A percentile compares a stretch with the other conserved stretches of the same genome.
These are phyloP conservation scores for Leishmania tropica DNA, from an alignment of 208 protist genomes.

Conservation along the genomic window DNA sequence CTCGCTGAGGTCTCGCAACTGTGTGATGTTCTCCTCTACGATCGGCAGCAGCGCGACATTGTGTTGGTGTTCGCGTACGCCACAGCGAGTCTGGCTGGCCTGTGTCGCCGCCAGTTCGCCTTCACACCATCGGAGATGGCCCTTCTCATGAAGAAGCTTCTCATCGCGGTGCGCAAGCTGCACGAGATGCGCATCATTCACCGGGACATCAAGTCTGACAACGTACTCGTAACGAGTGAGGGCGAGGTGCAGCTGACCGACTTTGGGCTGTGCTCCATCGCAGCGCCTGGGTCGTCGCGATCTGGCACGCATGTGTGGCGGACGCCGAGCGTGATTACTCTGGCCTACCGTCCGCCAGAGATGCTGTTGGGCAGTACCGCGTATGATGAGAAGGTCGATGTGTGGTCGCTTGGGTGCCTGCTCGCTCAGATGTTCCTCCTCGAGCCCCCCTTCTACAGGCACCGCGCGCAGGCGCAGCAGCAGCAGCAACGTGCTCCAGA, in stretches of 20 bases:
- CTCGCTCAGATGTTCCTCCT: conserved; percentile 96
- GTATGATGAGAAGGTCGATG: conserved; percentile 92
- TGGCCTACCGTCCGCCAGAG: conserved; percentile 96
- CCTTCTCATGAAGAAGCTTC: conserved; percentile 78
- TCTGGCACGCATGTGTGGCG: conserved; percentile 35
- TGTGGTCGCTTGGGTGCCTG: conserved; percentile 95
- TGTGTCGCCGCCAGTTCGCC: conserved; percentile 61
- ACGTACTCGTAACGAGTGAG: conserved; percentile 72
- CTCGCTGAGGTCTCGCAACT: conserved; percentile 71
- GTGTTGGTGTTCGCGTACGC: conserved; percentile 84
- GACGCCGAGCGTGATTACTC: conserved; percentile 95
- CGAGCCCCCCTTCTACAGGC: conserved; percentile 78
- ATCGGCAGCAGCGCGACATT: conserved; percentile 60
- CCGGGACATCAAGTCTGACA: conserved; percentile 92
- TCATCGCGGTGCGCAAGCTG: conserved; percentile 62
- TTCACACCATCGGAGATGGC: conserved; percentile 65
- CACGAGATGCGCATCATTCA: conserved; percentile 92
- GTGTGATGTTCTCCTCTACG: conserved; percentile 80
- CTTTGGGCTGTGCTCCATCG: conserved; percentile 87
- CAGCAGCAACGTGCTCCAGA: conserved; percentile 23
- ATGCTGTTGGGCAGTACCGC: conserved; percentile 88
- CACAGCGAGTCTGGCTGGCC: conserved; percentile 66
- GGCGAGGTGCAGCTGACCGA: conserved; percentile 78
- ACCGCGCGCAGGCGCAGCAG: conserved; percentile 18
- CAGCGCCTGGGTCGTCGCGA: conserved; percentile 1